Base-by-base conservation (phyloP, 768 basidiomycete genomes). In the Leccinellum albellum region DNA sequence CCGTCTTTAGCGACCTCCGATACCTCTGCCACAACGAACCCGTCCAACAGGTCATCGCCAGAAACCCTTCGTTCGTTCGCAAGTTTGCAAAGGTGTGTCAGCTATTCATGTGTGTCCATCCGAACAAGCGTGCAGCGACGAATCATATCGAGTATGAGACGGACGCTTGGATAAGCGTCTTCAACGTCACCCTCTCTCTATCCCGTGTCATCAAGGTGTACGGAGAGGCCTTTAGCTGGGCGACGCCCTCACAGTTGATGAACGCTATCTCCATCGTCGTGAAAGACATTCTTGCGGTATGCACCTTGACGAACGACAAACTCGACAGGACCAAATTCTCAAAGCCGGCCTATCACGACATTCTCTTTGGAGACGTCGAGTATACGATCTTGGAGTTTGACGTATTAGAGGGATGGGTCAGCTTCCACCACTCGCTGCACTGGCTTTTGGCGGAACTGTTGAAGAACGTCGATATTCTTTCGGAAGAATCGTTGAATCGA, bases 101-200 rank as follows among this genome's bases (percentile, higher is more conserved):
- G 61, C 76, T 98, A 45, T 99, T 98, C 78, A 90, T 92, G 84
- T 92, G 91, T 61, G 81, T 98, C 66, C 94, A 96, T 67, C 88
- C 94, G 2, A 94, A 94, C 72, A 86, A 87, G 63, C 84, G 96
- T 17, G 92, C 89, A 20, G 84, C 79, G 6, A 80, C 82, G 28
- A 87, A 77, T 51, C 97, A 98, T 64, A 85, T 99, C 64, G 96
- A 98, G 71, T 99, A 91, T 74, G 97, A 99, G 75, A 89, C 89
- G 29, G 97, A 99, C 62, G 88, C 89, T 20, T 97, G 95, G 96
- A 92, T 97, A 60, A 91, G 88, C 64, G 92, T 97, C 14, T 98
- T 98, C 74, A 94, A 95, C 63, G 89, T 98, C 23, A 94, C 94
- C 6, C 82, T 96, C 10, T 94, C 92, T 32, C 75, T 99, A 24